A percentile compares a stretch with the other conserved stretches of the same genome.
Evolutionary conservation across 1,284 basidiomycete species (phyloP).

Genomic region (Heterobasidion irregulare): DNA sequence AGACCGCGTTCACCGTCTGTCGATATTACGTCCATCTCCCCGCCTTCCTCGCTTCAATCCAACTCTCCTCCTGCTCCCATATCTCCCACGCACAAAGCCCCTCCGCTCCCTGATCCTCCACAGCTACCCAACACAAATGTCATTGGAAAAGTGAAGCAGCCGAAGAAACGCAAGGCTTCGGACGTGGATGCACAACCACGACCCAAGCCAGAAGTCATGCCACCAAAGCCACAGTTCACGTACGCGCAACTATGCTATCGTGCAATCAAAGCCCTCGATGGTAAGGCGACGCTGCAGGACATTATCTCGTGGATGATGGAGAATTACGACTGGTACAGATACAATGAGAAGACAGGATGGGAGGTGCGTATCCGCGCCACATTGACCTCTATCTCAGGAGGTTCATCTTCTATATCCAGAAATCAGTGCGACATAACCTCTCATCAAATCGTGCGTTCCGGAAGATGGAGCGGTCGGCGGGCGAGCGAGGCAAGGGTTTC

Average conservation of each 20-base stretch:
- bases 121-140: conserved; percentile 53
- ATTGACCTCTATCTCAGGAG: conserved; percentile 6
- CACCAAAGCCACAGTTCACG: conserved; percentile 69
- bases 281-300: conserved; percentile 85
- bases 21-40: conserved; percentile 73
- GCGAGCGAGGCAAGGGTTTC: conserved; percentile 83
- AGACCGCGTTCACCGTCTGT: conserved; percentile 56
- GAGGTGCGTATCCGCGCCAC: conserved; percentile 47
- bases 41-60: conserved; percentile 71
- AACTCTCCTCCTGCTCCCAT: conserved; percentile 51
- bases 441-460: conserved; percentile 84
- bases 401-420: conserved; percentile 35
- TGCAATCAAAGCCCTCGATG: conserved; percentile 70
- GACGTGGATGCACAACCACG: conserved; percentile 37
- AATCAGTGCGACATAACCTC: conserved; percentile 87
- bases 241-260: conserved; percentile 76
- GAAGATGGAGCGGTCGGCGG: conserved; percentile 77
- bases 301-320: conserved; percentile 90
- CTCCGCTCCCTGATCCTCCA: conserved; percentile 23
- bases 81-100: conserved; percentile 20
- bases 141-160: conserved; percentile 37
- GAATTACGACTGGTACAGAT: conserved; percentile 84
- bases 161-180: conserved; percentile 56
- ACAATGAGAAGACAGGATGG: conserved; percentile 76
- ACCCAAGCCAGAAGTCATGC: conserved; percentile 65